These are phyloP conservation scores for Geum urbanum DNA, from an alignment of 306 rosid species.

Conservation along the genomic window DNA sequence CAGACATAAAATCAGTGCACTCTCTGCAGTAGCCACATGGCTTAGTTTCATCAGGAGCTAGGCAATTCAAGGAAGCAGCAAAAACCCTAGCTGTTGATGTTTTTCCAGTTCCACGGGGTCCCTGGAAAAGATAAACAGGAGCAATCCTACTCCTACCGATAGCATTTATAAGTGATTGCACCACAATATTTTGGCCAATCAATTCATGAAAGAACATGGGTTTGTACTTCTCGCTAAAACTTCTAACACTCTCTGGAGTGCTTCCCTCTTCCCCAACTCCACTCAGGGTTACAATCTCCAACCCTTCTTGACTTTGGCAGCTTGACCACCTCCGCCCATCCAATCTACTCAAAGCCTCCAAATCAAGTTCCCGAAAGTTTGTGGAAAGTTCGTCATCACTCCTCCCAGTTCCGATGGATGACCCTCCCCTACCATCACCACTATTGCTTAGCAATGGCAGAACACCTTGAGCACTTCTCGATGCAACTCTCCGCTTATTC, in stretches of 20 bases:
- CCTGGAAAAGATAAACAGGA: constrained; percentile 95
- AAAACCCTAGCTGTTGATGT: constrained; percentile 86
- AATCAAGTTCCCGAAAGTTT: constrained; percentile 92
- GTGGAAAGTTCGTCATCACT: constrained; percentile 92
- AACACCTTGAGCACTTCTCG: constrained; percentile 68
- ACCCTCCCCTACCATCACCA: constrained; percentile 63
- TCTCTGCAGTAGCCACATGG: constrained; percentile 94
- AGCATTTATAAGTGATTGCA: constrained; percentile 79
- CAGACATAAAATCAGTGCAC: constrained; percentile 63
- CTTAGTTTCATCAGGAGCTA: constrained; percentile 60
- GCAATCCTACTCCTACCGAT: constrained; percentile 78
- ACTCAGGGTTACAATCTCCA: constrained; percentile 72
- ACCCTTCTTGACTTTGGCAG: constrained; percentile 87
- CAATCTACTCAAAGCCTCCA: constrained; percentile 91
- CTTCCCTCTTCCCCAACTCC: constrained; percentile 76
- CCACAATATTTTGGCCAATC: constrained; percentile 94
- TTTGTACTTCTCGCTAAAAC: constrained; percentile 80
- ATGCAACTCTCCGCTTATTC: constrained; percentile 50
- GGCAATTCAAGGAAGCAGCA: constrained; percentile 83
- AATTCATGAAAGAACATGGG: constrained; percentile 75
- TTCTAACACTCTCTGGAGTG: constrained; percentile 53
- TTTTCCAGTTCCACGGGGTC: constrained; percentile 98
- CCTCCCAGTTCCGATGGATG: constrained; percentile 79
- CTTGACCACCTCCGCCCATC: constrained; percentile 99
- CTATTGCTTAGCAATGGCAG: constrained; percentile 67